Conservation (phyloP, 805 yeast species). For the Barnettozyma wickerhamii region DNA sequence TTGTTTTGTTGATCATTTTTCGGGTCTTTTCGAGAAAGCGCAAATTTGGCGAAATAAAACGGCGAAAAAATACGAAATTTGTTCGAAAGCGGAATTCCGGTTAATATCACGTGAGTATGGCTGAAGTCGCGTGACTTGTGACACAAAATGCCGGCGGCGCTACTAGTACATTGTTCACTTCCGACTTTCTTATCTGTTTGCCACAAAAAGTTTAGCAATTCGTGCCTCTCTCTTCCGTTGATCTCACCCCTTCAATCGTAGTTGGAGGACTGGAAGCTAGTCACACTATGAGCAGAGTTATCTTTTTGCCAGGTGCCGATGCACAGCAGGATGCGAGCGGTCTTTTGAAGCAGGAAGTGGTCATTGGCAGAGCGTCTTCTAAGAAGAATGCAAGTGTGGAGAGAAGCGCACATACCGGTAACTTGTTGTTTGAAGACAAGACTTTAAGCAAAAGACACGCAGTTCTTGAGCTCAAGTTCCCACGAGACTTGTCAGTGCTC, state of each 20-base stretch:
- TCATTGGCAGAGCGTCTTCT: conserved; percentile 8
- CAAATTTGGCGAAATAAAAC: too few species aligned
- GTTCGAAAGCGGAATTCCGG: too few species aligned
- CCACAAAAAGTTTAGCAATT: not conserved
- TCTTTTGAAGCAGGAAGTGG: not conserved
- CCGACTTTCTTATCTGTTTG: not conserved
- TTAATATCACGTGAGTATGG: too few species aligned
- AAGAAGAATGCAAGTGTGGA: not conserved
- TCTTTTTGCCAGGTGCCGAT: not conserved
- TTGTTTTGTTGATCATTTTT: too few species aligned
- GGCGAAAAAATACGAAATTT: too few species aligned
- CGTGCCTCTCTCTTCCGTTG: not conserved
- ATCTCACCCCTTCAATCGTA: not conserved
- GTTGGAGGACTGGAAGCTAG: not conserved
- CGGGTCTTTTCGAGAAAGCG: too few species aligned
- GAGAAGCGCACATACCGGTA: conserved; percentile 1
- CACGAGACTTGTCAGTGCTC: not conserved
- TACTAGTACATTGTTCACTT: not conserved
- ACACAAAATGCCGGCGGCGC: too few species aligned
- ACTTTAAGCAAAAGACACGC: conserved; percentile 11
- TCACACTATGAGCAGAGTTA: not conserved
- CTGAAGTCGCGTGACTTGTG: too few species aligned
- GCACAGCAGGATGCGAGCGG: too few species aligned
- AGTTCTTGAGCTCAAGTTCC: not conserved
- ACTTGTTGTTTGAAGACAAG: conserved; percentile 6